Evolutionary conservation across 1,284 basidiomycete species (phyloP).

Genomic region (Hymenochaete sp.): DNA sequence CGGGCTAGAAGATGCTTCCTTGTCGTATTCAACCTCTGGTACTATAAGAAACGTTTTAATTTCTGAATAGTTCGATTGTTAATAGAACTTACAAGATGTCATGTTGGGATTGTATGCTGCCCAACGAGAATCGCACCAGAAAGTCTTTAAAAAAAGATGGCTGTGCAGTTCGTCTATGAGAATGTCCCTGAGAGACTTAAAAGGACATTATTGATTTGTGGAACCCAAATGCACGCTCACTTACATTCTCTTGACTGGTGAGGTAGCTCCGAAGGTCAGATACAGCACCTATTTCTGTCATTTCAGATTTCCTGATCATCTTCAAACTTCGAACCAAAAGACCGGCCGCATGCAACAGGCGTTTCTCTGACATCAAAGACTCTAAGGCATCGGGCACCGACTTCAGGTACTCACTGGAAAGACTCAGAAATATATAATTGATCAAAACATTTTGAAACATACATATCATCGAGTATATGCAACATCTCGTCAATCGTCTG

Average conservation of each 20-base stretch:
- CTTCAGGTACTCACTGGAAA: constrained; percentile 76
- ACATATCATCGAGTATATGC: constrained; percentile 86
- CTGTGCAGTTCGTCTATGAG: constrained; percentile 93
- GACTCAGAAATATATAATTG: constrained; percentile 13
- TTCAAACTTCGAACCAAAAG: constrained; percentile 86
- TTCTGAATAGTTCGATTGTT: constrained; percentile 8
- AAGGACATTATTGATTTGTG: no score
- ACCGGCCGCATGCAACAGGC: constrained; percentile 83
- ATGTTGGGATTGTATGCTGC: constrained; percentile 77
- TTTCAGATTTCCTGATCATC: constrained; percentile 84
- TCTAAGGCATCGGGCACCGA: constrained; percentile 89
- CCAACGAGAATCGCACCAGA: constrained; percentile 95
- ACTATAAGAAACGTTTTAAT: constrained; percentile 31
- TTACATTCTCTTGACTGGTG: constrained; percentile 76
- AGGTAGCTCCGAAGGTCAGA: constrained; percentile 86
- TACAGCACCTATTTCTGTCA: constrained; percentile 91
- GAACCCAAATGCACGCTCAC: no score
- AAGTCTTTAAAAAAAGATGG: constrained; percentile 95
- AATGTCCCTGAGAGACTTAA: constrained; percentile 81
- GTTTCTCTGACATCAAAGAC: constrained; percentile 92
- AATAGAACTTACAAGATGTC: constrained; percentile 49
- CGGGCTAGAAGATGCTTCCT: constrained; percentile 32
- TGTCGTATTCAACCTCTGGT: constrained; percentile 49
- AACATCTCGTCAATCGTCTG: constrained; percentile 88
- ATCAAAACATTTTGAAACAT: constrained; percentile 25